Base-by-base conservation (phyloP, 495 filamentous ascomycete species). In the Penicillium pulvis region DNA sequence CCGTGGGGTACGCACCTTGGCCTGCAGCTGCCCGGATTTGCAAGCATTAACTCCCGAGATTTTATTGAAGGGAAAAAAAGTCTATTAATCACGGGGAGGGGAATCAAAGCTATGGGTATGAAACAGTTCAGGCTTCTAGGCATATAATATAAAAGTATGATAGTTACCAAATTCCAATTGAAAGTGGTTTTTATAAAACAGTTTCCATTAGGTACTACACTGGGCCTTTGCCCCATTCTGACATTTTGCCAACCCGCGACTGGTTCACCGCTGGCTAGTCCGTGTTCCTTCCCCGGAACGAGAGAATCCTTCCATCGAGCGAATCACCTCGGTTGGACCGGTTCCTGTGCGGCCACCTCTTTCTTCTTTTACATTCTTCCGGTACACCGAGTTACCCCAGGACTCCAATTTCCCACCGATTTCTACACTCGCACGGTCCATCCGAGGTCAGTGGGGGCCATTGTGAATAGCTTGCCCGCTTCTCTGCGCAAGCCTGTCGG, bases 401-500 rank as follows among this genome's bases (percentile, higher is more conserved):
- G 28, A 8, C 43, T 46, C 19, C 28, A n/a, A 53, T 48, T 23
- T 24, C 42, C 44, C 36, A 33, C 14, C 16, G 14, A 35, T 50
- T 8, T 47, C 7, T 49, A 49, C 30, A n/a, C 54, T 53, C 58
- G 50, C 58, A 55, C 51, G 30, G 47, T 48, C 45, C 31, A 41
- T 49, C 30, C 41, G 26, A 35, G 14, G 5, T 30, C 53, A 35
- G 53, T 51, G 47, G 61, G 50, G 53, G 53, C 50, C 19, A 19
- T 46, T 9, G 51, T 63, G 35, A 43, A 63, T 62, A 64, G 57
- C 24, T 51, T 47, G 51, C 56, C 57, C 20, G 26, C 30, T 31
- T 16, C 45, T 54, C 55, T 56, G 51, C 53, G 45, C 59, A 56
- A 43, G 56, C 50, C 65, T 53, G 57, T 68, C 71, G 69, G 75